These are phyloP conservation scores for Tylopilus sp. DNA, from an alignment of 768 basidiomycete species.

Conservation along the genomic window DNA sequence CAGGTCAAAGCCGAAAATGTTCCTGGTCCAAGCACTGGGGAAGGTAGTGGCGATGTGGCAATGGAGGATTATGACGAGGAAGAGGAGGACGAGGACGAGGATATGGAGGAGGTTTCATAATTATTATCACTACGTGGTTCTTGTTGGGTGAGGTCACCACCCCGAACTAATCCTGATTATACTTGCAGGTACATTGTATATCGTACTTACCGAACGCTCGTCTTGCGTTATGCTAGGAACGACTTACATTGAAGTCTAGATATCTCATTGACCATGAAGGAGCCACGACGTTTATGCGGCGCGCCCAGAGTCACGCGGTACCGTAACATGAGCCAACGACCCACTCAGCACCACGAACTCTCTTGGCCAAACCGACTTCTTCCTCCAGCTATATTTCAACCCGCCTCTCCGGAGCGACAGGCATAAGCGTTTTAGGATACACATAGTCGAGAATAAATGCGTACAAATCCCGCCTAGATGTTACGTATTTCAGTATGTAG, in stretches of 20 bases:
- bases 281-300: no score
- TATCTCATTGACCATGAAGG: no score
- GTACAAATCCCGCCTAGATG: conserved; percentile 12
- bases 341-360: background rate
- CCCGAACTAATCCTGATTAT: background rate
- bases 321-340: background rate
- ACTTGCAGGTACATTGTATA: background rate
- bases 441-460: conserved; percentile 54
- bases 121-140: background rate
- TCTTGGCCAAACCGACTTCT: background rate
- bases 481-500: background rate
- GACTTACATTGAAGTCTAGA: no score
- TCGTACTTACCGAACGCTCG: no score
- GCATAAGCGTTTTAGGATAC: conserved; percentile 44
- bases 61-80: conserved; percentile 46
- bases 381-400: background rate
- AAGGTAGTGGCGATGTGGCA: conserved; percentile 20
- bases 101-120: conserved; percentile 71
- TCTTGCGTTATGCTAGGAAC: no score
- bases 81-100: conserved; percentile 44
- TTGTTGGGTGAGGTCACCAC: background rate
- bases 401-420: conserved; percentile 40
- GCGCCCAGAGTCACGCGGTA: background rate
- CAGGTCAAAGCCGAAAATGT: conserved; percentile 48
- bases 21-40: conserved; percentile 35